phyloP scores from a whole-genome alignment of 208 protist genomes.

The Crithidia acanthocephali region DNA sequence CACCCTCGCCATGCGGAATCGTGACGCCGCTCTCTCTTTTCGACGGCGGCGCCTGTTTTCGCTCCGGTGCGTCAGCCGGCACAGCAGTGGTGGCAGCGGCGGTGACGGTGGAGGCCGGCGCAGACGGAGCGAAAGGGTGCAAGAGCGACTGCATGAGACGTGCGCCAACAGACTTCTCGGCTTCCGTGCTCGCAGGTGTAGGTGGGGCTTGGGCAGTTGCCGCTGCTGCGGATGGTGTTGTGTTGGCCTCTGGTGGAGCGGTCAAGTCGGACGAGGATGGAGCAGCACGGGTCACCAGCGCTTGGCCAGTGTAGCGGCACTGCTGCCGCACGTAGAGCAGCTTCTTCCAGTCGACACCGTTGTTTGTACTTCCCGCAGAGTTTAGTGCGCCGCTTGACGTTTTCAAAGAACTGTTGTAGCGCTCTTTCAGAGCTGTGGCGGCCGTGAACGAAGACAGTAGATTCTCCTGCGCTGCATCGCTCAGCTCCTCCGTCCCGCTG shows the following conservation, averaged over 20 bases:
- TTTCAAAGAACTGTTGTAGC: slow-evolving; percentile 11
- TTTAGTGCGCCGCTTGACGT: not conserved
- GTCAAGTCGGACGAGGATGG: not conserved
- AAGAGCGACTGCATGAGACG: slow-evolving; percentile 33
- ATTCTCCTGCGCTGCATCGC: slow-evolving; percentile 18
- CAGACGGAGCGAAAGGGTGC: slow-evolving; percentile 23
- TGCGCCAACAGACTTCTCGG: slow-evolving; percentile 20
- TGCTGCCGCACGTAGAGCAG: slow-evolving; percentile 33
- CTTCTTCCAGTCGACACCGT: slow-evolving; percentile 29
- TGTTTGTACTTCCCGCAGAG: not conserved
- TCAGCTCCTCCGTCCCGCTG: slow-evolving; percentile 16
- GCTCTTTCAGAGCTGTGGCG: slow-evolving; percentile 20
- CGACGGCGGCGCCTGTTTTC: not conserved
- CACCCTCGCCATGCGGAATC: slow-evolving; percentile 32
- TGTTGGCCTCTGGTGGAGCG: not conserved
- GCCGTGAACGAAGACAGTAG: slow-evolving; percentile 15
- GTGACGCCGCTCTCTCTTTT: not conserved
- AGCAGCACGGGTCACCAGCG: not conserved
- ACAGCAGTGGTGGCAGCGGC: not conserved
- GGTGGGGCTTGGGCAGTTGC: not conserved
- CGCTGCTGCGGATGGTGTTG: not conserved
- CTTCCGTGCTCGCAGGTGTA: not conserved
- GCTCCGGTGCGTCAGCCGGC: not conserved
- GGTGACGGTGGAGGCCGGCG: no score
- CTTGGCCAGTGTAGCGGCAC: slow-evolving; percentile 35